These are phyloP conservation scores for Hypoxylon fragiforme DNA, from an alignment of 495 filamentous ascomycete species.

Conservation along the genomic window DNA sequence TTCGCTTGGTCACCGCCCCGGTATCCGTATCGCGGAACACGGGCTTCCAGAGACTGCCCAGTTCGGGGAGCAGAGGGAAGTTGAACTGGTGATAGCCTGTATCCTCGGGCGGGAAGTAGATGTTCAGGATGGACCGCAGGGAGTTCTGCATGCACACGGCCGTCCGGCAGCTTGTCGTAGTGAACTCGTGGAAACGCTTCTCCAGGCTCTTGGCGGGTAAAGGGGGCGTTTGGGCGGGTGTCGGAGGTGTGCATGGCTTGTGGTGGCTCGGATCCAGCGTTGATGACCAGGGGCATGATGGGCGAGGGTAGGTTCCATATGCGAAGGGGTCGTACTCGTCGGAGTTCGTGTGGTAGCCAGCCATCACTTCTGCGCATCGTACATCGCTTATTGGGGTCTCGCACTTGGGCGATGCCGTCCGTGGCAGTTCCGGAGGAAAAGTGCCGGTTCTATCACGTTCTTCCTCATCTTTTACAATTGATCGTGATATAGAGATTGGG, in stretches of 20 bases:
- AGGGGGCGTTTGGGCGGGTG: slow-evolving; percentile 30
- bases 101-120: slow-evolving; percentile 42
- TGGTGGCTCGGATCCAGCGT: slow-evolving; percentile 10
- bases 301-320: slow-evolving; percentile 16
- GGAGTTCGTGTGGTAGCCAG: slow-evolving; percentile 8
- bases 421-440: slow-evolving; percentile 3
- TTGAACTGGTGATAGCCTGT: slow-evolving; percentile 42
- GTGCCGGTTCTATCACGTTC: slow-evolving; percentile 2
- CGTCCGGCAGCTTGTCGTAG: slow-evolving; percentile 38
- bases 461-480: slow-evolving; percentile 4
- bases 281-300: slow-evolving; percentile 6
- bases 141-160: slow-evolving; percentile 49
- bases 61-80: slow-evolving; percentile 41
- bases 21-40: slow-evolving; percentile 40
- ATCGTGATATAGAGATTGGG: slow-evolving; percentile 16
- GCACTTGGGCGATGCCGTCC: background rate
- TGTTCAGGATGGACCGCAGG: slow-evolving; percentile 43
- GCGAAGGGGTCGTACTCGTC: slow-evolving; percentile 42
- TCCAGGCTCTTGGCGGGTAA: slow-evolving; percentile 1
- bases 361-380: slow-evolving; percentile 10
- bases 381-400: slow-evolving; percentile 5
- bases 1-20: slow-evolving; percentile 16
- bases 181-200: slow-evolving; percentile 42
- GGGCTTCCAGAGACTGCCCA: slow-evolving; percentile 46
- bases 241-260: slow-evolving; percentile 32